A percentile compares a stretch with the other conserved stretches of the same genome.
These are phyloP conservation scores for Isatis lusitanica DNA, from an alignment of 441 rosid genomes.

Conservation along the genomic window DNA sequence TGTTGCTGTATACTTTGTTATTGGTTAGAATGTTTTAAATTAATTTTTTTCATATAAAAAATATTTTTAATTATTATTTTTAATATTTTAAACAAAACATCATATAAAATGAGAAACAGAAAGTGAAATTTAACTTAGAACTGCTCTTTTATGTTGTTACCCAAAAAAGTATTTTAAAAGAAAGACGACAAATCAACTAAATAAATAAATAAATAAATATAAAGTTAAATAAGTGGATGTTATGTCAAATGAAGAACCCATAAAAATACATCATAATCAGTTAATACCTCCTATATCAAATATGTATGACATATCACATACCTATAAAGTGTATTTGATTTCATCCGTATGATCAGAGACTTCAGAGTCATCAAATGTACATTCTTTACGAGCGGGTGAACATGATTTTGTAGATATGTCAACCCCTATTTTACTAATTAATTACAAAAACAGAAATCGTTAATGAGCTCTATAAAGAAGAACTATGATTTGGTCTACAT, in stretches of 20 bases:
- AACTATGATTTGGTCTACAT: slow-evolving; percentile 35
- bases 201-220: neutral
- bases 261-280: neutral
- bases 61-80: too few relatives aligned
- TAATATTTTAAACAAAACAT: too few relatives aligned
- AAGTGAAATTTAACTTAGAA: neutral
- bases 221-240: neutral
- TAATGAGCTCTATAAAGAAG: slow-evolving; percentile 30
- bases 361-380: slow-evolving; percentile 14
- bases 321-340: neutral
- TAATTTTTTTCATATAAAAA: too few relatives aligned
- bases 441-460: slow-evolving; percentile 3
- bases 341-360: slow-evolving; percentile 5
- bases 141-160: neutral
- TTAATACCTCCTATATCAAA: neutral
- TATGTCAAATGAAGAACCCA: neutral
- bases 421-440: slow-evolving; percentile 29
- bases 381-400: neutral
- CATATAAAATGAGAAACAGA: too few relatives aligned
- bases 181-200: neutral
- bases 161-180: neutral
- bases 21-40: too few relatives aligned
- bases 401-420: slow-evolving; percentile 28
- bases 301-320: too few relatives aligned
- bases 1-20: too few relatives aligned